A percentile compares a stretch with the other conserved stretches of the same genome.
These are phyloP conservation scores for Rhododendron henanense DNA, from an alignment of 148 eudicot species.

Conservation along the genomic window DNA sequence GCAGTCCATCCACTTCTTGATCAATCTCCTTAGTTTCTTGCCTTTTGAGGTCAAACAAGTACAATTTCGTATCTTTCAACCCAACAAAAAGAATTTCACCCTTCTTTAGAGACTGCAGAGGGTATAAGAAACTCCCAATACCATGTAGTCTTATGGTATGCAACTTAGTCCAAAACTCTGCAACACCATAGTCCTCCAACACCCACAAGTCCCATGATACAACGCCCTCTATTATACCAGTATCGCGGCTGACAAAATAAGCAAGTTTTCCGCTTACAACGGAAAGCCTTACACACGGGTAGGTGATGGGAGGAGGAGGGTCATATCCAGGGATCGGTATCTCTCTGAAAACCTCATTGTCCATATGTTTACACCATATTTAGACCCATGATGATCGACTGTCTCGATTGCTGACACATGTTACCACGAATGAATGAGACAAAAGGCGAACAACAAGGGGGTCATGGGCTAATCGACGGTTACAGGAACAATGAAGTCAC, in stretches of 20 bases:
- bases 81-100: not conserved
- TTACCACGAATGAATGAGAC: too few relatives aligned
- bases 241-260: not conserved
- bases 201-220: not conserved
- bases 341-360: not conserved
- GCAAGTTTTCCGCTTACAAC: not conserved
- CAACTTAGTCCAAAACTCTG: not conserved
- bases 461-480: too few relatives aligned
- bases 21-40: not conserved
- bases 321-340: not conserved
- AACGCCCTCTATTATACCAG: not conserved
- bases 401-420: too few relatives aligned
- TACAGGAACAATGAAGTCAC: too few relatives aligned
- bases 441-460: too few relatives aligned
- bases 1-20: not conserved
- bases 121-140: not conserved
- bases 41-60: not conserved
- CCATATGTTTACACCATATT: too few relatives aligned
- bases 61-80: too few relatives aligned
- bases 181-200: too few relatives aligned
- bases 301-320: rapidly evolving
- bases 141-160: not conserved
- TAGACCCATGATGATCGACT: too few relatives aligned
- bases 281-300: not conserved
- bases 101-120: not conserved